A percentile compares a stretch with the other conserved stretches of the same genome.
phyloP scores from a whole-genome alignment of 2,329 filamentous ascomycete genomes.

The Amauroascus verrucosus region DNA sequence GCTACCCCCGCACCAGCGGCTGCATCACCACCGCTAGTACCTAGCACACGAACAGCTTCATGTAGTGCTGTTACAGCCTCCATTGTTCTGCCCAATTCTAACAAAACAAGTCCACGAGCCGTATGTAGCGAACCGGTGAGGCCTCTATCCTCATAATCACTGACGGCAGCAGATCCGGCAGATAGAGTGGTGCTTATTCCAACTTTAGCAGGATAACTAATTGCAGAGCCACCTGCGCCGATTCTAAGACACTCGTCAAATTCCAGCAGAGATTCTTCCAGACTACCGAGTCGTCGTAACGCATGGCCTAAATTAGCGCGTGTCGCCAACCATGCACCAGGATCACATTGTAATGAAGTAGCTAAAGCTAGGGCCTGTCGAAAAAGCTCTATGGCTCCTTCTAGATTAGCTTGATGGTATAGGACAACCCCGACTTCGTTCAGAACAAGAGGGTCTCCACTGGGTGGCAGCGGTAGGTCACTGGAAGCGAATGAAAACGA shows the following conservation, averaged over 20 bases:
- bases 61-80: conserved; percentile 76
- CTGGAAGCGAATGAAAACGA: conserved; percentile 18
- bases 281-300: conserved; percentile 59
- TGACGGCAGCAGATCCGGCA: conserved; percentile 31
- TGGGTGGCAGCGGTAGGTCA: conserved; percentile 51
- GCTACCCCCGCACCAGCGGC: conserved; percentile 40
- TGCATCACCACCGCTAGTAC: conserved; percentile 37
- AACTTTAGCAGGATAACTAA: conserved; percentile 46
- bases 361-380: conserved; percentile 65
- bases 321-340: conserved; percentile 70
- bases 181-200: conserved; percentile 28
- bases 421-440: conserved; percentile 96
- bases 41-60: conserved; percentile 47
- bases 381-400: conserved; percentile 69
- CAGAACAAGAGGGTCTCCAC: conserved; percentile 68
- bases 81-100: conserved; percentile 63
- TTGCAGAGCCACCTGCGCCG: conserved; percentile 62
- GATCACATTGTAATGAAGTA: conserved; percentile 69
- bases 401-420: conserved; percentile 75
- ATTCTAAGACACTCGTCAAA: conserved; percentile 82
- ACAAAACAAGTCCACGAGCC: conserved; percentile 62
- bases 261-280: conserved; percentile 61
- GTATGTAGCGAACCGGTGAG: conserved; percentile 39
- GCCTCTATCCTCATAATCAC: conserved; percentile 39
- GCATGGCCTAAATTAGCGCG: conserved; percentile 85